Base-by-base conservation (phyloP, 495 filamentous ascomycete species). In the Penicillium salamii region DNA sequence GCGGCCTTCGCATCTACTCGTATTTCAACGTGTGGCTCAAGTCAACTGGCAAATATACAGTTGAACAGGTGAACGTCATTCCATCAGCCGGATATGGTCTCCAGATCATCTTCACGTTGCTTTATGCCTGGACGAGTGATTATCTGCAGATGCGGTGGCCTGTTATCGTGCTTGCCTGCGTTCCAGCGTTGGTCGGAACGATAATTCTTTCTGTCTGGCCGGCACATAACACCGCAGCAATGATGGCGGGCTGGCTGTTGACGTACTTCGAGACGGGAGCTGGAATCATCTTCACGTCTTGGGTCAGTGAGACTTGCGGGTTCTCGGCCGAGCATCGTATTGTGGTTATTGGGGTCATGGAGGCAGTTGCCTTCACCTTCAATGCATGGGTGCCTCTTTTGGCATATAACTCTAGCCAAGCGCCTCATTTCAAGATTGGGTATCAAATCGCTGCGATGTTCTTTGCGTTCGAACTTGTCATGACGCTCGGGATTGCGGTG, bases 41-140 rank as follows among this genome's bases (percentile, higher is more conserved):
- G 54, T 64, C 15, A 67, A 71, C 49, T 60, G 72, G 31, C 3
- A 61, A 68, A 3, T 64, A 71, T n/a, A 72, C 72, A 62, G 45
- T 71, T 32, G 70, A 71, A 9, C 69, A 69, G 3, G 51, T 65
- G 8, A 68, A 69, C 7, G 67, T 67, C 60, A 77, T 70, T 34
- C 68, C 68, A 5, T 72, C 54, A 66, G 74, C 50, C 8, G 53
- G 34, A 14, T 42, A 42, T 23, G 39, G 39, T 6, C 34, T 54
- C 44, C 42, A 64, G 36, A 48, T 68, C 15, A 54, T 67, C 13
- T 50, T 55, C 15, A 66, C 65, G 2, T 36, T 68, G 5, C 1
- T n/a, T 2, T 61, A 61, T 42, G 62, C 62, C 11, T 61, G 57
- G 57, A 32, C 49, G 4, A 54, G 49, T 13, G 58, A 61, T 26